A percentile compares a stretch with the other conserved stretches of the same genome.
Evolutionary conservation across 257 asterid genomes (phyloP).

Genomic region (Fraxinus pennsylvanica): DNA sequence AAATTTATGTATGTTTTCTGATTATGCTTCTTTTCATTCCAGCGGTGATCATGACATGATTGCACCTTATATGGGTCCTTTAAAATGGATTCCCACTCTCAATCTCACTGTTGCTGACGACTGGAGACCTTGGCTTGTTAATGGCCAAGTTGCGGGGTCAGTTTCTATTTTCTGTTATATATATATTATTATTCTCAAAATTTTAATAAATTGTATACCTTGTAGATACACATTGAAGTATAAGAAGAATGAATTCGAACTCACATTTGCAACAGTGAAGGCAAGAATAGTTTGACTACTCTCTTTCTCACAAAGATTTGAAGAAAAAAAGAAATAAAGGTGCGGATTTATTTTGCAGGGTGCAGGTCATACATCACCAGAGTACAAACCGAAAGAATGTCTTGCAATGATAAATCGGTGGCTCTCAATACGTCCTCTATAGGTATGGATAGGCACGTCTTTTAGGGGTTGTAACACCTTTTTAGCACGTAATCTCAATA

Average conservation of each 20-base stretch:
- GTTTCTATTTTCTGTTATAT: background rate
- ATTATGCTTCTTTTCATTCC: background rate
- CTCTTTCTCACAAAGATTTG: background rate
- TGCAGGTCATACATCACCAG: background rate
- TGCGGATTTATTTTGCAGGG: background rate
- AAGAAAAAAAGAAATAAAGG: too few species aligned
- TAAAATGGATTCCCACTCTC: constrained; percentile 25
- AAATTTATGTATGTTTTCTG: too few species aligned
- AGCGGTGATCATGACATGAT: constrained; percentile 32
- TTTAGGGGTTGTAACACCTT: too few species aligned
- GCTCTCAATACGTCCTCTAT: background rate
- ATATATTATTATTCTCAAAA: too few species aligned
- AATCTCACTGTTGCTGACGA: constrained; percentile 16
- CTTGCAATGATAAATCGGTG: background rate
- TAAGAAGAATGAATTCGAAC: constrained; percentile 23
- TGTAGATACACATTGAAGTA: constrained; percentile 38
- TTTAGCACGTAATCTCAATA: too few species aligned
- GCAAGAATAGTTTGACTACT: constrained; percentile 17
- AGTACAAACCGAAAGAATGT: background rate
- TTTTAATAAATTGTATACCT: background rate
- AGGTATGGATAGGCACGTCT: background rate
- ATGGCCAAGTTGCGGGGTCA: constrained; percentile 54
- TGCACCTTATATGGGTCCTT: constrained; percentile 18
- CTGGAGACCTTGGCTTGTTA: constrained; percentile 38
- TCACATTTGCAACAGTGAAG: constrained; percentile 53